Evolutionary conservation across 345 rosid species (phyloP).

Genomic region (Kernera saxatilis): DNA sequence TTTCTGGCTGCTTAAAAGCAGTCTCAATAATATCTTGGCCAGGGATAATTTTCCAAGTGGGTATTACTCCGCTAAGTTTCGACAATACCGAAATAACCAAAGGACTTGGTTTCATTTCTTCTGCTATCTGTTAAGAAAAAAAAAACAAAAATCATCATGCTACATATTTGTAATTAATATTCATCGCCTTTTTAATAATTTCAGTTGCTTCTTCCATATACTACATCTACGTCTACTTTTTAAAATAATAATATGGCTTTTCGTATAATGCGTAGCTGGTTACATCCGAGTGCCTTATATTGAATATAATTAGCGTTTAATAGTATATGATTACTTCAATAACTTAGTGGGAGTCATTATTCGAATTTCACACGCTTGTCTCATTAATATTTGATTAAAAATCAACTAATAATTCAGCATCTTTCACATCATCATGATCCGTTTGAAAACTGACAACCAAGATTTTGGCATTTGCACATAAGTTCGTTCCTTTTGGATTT

Average conservation of each 20-base stretch:
- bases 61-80: constrained; percentile 41
- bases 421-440: constrained; percentile 10
- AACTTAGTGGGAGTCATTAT: background rate
- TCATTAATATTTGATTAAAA: background rate
- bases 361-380: background rate
- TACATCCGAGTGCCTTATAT: background rate
- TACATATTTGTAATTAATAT: background rate
- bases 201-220: background rate
- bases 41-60: constrained; percentile 64
- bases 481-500: background rate
- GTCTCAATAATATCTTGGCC: constrained; percentile 53
- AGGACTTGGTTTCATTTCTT: constrained; percentile 53
- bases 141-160: background rate
- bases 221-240: background rate
- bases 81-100: constrained; percentile 34
- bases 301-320: background rate
- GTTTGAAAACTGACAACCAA: background rate
- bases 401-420: background rate
- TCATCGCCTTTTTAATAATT: background rate
- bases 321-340: background rate
- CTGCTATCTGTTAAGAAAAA: constrained; percentile 46
- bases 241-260: background rate
- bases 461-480: background rate
- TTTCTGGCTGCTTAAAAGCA: constrained; percentile 62
- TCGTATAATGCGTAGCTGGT: background rate